Conservation (phyloP, 352 stramenopile genomes). For the Globisporangium nodosum region DNA sequence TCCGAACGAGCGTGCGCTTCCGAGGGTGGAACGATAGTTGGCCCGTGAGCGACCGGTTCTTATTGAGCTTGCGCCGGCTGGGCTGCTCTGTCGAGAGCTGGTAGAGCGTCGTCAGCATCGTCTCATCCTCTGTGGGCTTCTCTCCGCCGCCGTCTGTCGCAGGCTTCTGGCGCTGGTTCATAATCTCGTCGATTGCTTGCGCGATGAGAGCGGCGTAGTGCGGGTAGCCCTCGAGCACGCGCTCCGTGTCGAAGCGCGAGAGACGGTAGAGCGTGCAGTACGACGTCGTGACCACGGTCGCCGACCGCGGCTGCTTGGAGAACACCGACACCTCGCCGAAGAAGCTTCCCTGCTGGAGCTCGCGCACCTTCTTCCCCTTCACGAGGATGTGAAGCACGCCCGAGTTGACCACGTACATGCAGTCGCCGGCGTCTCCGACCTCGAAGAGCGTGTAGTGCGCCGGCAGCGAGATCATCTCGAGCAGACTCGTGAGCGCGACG, state of each 20-base stretch:
- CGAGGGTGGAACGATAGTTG: neutral
- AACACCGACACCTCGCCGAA: constrained; percentile 74
- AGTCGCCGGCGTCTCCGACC: constrained; percentile 50
- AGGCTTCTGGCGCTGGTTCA: neutral
- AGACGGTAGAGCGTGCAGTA: constrained; percentile 65
- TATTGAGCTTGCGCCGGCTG: neutral
- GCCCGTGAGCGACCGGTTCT: neutral
- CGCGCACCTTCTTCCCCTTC: constrained; percentile 45
- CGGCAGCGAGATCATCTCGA: constrained; percentile 57
- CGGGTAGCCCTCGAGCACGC: constrained; percentile 50
- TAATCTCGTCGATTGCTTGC: constrained; percentile 32
- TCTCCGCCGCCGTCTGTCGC: neutral
- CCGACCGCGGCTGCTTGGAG: constrained; percentile 39
- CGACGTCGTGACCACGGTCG: constrained; percentile 45
- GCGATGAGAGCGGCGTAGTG: constrained; percentile 25
- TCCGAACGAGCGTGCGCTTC: neutral
- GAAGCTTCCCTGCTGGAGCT: constrained; percentile 59
- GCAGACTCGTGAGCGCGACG: constrained; percentile 51
- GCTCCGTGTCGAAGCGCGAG: constrained; percentile 47
- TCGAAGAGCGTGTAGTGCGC: constrained; percentile 51
- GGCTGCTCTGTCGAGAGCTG: neutral
- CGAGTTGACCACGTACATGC: constrained; percentile 71
- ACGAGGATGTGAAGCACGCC: constrained; percentile 58
- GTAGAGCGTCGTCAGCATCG: neutral
- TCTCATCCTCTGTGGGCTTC: neutral